These are phyloP conservation scores for Cyberlindnera petersonii DNA, from an alignment of 805 yeast species.

Conservation along the genomic window DNA sequence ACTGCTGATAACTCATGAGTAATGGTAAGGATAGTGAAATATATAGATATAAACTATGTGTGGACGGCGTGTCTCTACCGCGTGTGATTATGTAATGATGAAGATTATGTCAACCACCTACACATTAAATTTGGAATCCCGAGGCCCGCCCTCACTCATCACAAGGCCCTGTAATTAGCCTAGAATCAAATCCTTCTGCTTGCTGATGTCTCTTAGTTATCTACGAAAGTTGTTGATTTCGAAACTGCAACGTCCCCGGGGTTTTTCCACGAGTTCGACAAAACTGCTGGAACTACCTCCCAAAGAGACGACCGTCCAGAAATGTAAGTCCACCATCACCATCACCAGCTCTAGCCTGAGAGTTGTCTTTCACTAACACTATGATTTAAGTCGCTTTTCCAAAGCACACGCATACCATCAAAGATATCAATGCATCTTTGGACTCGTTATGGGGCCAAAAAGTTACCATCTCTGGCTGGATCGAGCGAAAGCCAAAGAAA, in stretches of 20 bases:
- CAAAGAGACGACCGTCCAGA: conserved; percentile 9
- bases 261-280: background rate
- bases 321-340: conserved; percentile 5
- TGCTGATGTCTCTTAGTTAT: background rate
- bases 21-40: too few relatives aligned
- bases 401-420: conserved; percentile 23
- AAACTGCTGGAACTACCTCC: conserved; percentile 5
- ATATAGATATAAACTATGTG: too few relatives aligned
- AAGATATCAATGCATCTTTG: conserved; percentile 6
- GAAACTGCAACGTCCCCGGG: background rate
- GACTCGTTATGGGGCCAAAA: conserved; percentile 12
- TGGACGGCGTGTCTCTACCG: too few relatives aligned
- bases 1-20: too few relatives aligned
- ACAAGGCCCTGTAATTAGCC: background rate
- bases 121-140: too few relatives aligned
- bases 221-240: background rate
- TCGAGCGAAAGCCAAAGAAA: conserved; percentile 68
- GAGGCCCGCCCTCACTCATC: background rate
- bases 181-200: too few relatives aligned
- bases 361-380: conserved; percentile 3
- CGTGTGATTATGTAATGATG: too few relatives aligned
- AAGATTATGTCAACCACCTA: too few relatives aligned
- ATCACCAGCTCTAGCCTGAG: background rate
- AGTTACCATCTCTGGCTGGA: conserved; percentile 76
- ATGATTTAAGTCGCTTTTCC: conserved; percentile 19